These are phyloP conservation scores for Metschnikowia chrysomelidarum DNA, from an alignment of 805 yeast genomes.

Conservation along the genomic window DNA sequence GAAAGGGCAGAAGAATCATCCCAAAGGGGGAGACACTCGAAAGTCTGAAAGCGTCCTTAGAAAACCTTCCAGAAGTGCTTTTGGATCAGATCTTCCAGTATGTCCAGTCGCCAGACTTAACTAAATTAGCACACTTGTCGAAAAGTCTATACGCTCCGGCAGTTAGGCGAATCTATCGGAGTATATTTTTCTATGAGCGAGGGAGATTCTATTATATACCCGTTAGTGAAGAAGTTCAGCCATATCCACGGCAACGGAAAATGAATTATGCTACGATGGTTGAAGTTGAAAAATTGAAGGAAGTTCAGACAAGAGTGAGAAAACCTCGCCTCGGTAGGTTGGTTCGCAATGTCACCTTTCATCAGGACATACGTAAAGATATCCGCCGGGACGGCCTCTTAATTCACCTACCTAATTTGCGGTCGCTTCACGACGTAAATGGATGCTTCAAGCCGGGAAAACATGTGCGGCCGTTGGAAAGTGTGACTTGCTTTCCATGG, in stretches of 20 bases:
- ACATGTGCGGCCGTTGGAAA: slow-evolving; percentile 1
- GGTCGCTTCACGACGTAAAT: slow-evolving; percentile 7
- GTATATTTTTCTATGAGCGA: slow-evolving; percentile 23
- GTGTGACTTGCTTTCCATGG: slow-evolving; percentile 1
- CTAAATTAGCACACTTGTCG: slow-evolving; percentile 21
- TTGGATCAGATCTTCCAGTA: slow-evolving; percentile 21
- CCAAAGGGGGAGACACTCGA: too few species aligned
- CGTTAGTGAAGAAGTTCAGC: slow-evolving; percentile 12
- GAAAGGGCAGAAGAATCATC: too few species aligned
- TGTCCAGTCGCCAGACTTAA: slow-evolving; percentile 22
- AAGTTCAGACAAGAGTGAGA: slow-evolving; percentile 16
- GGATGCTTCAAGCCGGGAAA: slow-evolving; percentile 1
- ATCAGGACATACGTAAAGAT: not conserved
- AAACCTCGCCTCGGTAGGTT: slow-evolving; percentile 15
- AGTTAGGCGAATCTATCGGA: slow-evolving; percentile 21
- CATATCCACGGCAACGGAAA: slow-evolving; percentile 21
- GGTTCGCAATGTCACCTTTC: slow-evolving; percentile 11
- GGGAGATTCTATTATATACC: too few species aligned
- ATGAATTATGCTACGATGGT: slow-evolving; percentile 16
- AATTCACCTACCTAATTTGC: too few species aligned
- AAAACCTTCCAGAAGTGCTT: slow-evolving; percentile 22
- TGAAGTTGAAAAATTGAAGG: slow-evolving; percentile 10
- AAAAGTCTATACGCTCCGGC: slow-evolving; percentile 28
- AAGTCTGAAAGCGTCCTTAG: too few species aligned
- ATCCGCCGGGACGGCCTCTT: too few species aligned